Percentiles rank a stretch among this genome's conserved stretches.
These are phyloP conservation scores for Melastoma malabathricum DNA, from an alignment of 345 rosid species.

Conservation along the genomic window DNA sequence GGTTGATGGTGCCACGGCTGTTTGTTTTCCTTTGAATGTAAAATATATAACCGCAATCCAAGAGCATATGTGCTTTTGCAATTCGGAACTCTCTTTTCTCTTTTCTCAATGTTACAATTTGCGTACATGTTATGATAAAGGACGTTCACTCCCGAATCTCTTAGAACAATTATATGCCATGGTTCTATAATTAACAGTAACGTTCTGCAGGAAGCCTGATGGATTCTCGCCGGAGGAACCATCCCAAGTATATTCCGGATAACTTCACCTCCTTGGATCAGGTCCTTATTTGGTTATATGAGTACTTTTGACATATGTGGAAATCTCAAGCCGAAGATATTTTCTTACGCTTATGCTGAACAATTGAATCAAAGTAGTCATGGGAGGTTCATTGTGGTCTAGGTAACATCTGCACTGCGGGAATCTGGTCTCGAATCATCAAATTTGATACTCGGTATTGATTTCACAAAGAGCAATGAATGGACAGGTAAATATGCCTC, in stretches of 20 bases:
- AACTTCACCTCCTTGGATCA: slow-evolving; percentile 60
- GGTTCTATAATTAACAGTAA: slow-evolving; percentile 12
- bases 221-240: slow-evolving; percentile 10
- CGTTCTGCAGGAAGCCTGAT: slow-evolving; percentile 24
- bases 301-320: neutral
- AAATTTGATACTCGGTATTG: slow-evolving; percentile 55
- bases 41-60: too few species aligned
- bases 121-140: slow-evolving; percentile 17
- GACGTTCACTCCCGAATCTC: neutral
- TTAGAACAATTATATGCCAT: neutral
- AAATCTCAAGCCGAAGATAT: too few species aligned
- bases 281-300: slow-evolving; percentile 22
- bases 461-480: slow-evolving; percentile 73
- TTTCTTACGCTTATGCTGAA: neutral
- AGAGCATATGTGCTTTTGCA: too few species aligned
- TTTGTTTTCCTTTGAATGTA: too few species aligned
- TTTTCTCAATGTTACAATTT: neutral
- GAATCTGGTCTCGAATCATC: slow-evolving; percentile 79
- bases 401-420: slow-evolving; percentile 56
- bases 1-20: too few species aligned
- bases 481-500: slow-evolving; percentile 40
- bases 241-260: slow-evolving; percentile 39
- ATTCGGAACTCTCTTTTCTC: too few species aligned
- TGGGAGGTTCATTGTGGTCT: slow-evolving; percentile 1
- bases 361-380: slow-evolving; percentile 1